These are phyloP conservation scores for Sanghuangporus sanghuang DNA, from an alignment of 1,284 basidiomycete species.

Conservation along the genomic window DNA sequence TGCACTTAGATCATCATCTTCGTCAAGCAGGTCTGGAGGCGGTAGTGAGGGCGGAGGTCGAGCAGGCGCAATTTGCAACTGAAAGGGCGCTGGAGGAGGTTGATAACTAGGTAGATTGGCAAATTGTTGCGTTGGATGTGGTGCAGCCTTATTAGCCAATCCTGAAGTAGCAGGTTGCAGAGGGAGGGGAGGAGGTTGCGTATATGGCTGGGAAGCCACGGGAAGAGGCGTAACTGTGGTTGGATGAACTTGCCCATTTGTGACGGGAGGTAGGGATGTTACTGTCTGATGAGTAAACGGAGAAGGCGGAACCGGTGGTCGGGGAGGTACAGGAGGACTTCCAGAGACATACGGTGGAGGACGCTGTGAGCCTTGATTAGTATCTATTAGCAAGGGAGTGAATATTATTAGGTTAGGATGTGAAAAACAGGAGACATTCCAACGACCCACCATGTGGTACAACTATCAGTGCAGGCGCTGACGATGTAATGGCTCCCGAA, in stretches of 20 bases:
- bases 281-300: slow-evolving; percentile 9
- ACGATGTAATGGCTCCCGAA: neutral
- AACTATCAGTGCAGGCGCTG: neutral
- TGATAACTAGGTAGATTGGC: neutral
- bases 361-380: neutral
- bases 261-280: neutral
- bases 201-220: slow-evolving; percentile 20
- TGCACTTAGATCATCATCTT: slow-evolving; percentile 27
- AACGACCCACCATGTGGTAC: neutral
- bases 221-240: slow-evolving; percentile 21
- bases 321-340: slow-evolving; percentile 16
- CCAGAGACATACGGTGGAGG: slow-evolving; percentile 5
- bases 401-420: neutral
- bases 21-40: slow-evolving; percentile 32
- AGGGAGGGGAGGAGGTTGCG: slow-evolving; percentile 25
- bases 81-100: slow-evolving; percentile 5
- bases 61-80: slow-evolving; percentile 27
- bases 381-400: neutral
- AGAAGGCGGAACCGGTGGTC: slow-evolving; percentile 14
- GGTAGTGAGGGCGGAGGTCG: slow-evolving; percentile 26
- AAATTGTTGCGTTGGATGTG: neutral
- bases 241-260: neutral
- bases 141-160: neutral
- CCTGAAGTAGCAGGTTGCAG: neutral
- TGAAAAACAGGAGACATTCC: neutral